Conservation (phyloP, 2,329 filamentous ascomycete species). For the Aspergillus clavatus region DNA sequence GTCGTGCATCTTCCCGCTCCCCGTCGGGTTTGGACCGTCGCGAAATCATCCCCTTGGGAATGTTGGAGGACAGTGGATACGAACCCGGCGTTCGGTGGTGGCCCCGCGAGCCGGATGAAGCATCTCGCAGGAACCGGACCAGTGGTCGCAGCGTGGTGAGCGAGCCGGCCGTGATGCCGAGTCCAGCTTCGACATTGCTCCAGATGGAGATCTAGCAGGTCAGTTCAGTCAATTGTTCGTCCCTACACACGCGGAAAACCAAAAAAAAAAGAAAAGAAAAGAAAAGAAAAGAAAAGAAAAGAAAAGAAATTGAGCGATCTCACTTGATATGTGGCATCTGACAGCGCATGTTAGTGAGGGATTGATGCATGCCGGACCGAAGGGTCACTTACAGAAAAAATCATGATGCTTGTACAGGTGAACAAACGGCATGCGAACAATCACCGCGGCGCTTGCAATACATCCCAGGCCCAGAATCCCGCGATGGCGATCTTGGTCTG, state of each 20-base stretch:
- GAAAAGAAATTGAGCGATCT: conserved; percentile 6
- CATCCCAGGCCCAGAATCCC: conserved; percentile 53
- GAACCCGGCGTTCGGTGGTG: conserved; percentile 13
- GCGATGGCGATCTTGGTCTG: conserved; percentile 50
- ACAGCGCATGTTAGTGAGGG: not conserved
- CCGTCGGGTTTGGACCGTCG: conserved; percentile 4
- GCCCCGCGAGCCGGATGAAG: conserved; percentile 16
- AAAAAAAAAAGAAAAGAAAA: too few species aligned
- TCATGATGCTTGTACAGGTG: conserved; percentile 11
- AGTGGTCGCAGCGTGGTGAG: conserved; percentile 41
- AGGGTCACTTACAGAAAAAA: conserved; percentile 26
- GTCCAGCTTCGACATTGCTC: conserved; percentile 29
- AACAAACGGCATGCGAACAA: conserved; percentile 19
- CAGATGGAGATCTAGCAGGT: conserved; percentile 42
- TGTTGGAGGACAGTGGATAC: conserved; percentile 15
- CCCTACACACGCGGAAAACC: too few species aligned
- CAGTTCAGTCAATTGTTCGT: too few species aligned
- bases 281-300: too few species aligned
- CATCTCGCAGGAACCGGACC: conserved; percentile 29
- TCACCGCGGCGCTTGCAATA: conserved; percentile 28
- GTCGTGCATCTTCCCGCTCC: conserved; percentile 5
- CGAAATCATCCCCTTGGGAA: conserved; percentile 5
- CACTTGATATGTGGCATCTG: not conserved
- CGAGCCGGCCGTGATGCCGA: conserved; percentile 35
- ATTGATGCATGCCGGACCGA: too few species aligned